phyloP scores from a whole-genome alignment of 257 asterid species.

The Solanum paucissectum region DNA sequence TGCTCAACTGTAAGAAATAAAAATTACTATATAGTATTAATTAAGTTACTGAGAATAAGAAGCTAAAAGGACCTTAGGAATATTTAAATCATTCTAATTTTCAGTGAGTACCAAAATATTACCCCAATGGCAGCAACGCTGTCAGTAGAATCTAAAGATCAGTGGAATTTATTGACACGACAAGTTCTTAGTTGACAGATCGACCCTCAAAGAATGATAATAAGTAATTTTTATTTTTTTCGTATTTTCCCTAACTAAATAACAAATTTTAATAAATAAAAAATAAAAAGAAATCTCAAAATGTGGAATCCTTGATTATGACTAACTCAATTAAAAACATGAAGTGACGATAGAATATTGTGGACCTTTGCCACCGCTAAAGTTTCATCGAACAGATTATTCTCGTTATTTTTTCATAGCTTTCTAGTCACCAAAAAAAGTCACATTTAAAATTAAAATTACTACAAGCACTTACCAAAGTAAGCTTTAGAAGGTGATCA shows the following conservation, averaged over 20 bases:
- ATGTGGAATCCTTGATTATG: background rate
- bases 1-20: conserved; percentile 35
- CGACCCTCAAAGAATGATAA: background rate
- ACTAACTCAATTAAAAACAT: background rate
- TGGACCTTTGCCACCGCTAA: background rate
- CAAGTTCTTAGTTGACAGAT: background rate
- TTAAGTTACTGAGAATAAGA: background rate
- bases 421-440: background rate
- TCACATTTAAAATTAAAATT: background rate
- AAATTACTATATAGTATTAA: background rate
- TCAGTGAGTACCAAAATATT: background rate
- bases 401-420: rapidly evolving
- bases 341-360: background rate
- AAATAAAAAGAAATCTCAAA: background rate
- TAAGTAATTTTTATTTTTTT: too few relatives aligned
- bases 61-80: background rate
- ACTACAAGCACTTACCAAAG: conserved; percentile 25
- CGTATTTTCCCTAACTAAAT: background rate
- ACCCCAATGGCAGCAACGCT: background rate
- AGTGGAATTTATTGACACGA: background rate
- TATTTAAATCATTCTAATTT: background rate
- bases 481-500: conserved; percentile 71
- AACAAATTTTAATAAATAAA: background rate
- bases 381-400: background rate
- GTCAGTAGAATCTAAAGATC: background rate